Evolutionary conservation across 2,329 filamentous ascomycete species (phyloP), one percentile per base, ranked within the genome.

Genomic region (Colletotrichum scovillei): DNA sequence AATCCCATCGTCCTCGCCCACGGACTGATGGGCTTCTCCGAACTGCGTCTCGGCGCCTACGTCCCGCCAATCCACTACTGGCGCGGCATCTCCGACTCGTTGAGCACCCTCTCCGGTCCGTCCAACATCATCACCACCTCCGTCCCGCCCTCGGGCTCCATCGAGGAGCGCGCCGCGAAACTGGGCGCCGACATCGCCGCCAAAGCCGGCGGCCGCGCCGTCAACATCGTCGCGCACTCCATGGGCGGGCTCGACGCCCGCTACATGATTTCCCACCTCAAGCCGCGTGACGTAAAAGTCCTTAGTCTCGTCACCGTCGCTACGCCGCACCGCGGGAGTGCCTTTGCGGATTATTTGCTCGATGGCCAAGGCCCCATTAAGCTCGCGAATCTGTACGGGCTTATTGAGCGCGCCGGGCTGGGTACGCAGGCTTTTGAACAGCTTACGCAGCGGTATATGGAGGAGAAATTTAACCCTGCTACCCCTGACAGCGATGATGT

Each of bases 171-270:
- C 68, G 91, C 91, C 30, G 85, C 86, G 71, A 86, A 86, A 76
- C 86, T 93, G n/a, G 86, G 86, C 38, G 78, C 83, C 75, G 86
- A 89, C 74, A 91, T 92, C 72, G 85, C 85, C 60, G 79, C 81
- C 42, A 82, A 81, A 11, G 85, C 87, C 1, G 76, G 80, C 26
- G 85, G 85, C 22, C 84, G 82, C 73, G 89, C 92, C 63, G 94
- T 98, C 76, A 94, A 94, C 79, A 93, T 98, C 72, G 87, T 95
- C 24, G 90, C 90, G 53, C 93, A 95, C 82, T 89, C 87, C 76
- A 92, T 92, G 90, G 90, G 91, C 60, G 91, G 91, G 2, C 84
- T 93, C 4, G 91, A 92, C 79, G 88, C 90, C 11, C 85, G 91
- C 58, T 91, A 91, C 80, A 91, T 92, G 90, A 89, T 92, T 66